phyloP scores from a whole-genome alignment of 495 filamentous ascomycete genomes.

The Aspergillus egyptiacus region DNA sequence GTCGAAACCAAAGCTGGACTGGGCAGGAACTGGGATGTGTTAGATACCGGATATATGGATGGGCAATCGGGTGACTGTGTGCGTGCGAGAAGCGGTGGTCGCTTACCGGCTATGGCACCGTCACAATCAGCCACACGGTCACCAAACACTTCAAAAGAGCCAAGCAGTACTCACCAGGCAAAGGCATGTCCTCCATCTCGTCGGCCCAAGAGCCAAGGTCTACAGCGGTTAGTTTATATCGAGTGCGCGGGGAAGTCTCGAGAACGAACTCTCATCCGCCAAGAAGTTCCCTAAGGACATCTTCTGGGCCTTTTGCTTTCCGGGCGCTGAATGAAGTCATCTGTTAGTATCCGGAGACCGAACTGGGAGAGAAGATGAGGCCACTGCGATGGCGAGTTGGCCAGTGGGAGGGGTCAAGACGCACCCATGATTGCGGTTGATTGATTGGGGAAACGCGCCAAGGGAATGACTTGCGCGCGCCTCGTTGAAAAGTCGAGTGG shows the following conservation, averaged over 20 bases:
- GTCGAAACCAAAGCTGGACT: conserved; percentile 38
- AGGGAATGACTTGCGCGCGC: conserved; percentile 39
- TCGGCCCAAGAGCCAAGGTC: conserved; percentile 95
- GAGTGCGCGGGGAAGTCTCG: conserved; percentile 13
- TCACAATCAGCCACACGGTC: conserved; percentile 15
- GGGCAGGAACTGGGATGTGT: conserved; percentile 31
- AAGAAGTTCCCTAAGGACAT: conserved; percentile 91
- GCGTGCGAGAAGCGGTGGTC: conserved; percentile 3
- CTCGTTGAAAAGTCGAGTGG: conserved; percentile 25
- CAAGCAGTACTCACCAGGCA: conserved; percentile 54
- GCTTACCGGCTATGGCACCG: conserved; percentile 35
- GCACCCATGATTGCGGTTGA: conserved; percentile 83
- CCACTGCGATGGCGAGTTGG: conserved; percentile 6
- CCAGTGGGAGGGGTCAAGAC: conserved; percentile 31
- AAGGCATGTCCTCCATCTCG: conserved; percentile 85
- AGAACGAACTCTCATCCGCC: conserved; percentile 68
- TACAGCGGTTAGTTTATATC: conserved; percentile 43
- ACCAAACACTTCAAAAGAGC: conserved; percentile 9
- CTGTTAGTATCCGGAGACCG: conserved; percentile 16
- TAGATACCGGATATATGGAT: conserved; percentile 14
- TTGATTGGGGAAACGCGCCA: conserved; percentile 41
- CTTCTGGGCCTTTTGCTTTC: conserved; percentile 84
- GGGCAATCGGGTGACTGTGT: background rate
- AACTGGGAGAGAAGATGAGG: background rate
- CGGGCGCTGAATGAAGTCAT: conserved; percentile 55